Percentiles rank a stretch among this genome's conserved stretches.
phyloP scores from a whole-genome alignment of 2,329 filamentous ascomycete species.

The Hymenoscyphus salicellus region DNA sequence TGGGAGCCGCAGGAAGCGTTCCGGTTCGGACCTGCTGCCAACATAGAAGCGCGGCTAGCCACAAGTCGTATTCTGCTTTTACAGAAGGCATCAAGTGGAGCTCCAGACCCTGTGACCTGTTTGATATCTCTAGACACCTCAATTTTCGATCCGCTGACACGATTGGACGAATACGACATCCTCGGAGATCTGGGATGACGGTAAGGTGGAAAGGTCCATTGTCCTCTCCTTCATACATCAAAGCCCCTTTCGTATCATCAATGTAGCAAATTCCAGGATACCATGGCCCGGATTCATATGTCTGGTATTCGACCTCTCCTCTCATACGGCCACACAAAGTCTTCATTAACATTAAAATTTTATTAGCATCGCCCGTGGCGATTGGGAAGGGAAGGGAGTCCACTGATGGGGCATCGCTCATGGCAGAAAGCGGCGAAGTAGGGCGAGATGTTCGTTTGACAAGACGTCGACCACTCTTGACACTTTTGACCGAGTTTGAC shows the following conservation, averaged over 20 bases:
- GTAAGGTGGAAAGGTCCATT: conserved; percentile 62
- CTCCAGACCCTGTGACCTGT: conserved; percentile 54
- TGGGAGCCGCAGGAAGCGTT: conserved; percentile 22
- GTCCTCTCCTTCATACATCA: conserved; percentile 72
- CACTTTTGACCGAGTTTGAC: conserved; percentile 42
- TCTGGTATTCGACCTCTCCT: conserved; percentile 71
- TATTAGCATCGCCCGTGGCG: conserved; percentile 66
- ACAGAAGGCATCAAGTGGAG: conserved; percentile 63
- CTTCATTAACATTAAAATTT: conserved; percentile 73
- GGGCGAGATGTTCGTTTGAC: conserved; percentile 56
- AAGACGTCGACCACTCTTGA: conserved; percentile 43
- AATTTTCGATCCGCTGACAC: conserved; percentile 44
- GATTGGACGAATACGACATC: conserved; percentile 65
- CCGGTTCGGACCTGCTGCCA: conserved; percentile 72
- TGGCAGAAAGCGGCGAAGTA: conserved; percentile 47
- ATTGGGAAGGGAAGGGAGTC: conserved; percentile 60
- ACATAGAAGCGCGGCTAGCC: conserved; percentile 76
- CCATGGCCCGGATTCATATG: conserved; percentile 61
- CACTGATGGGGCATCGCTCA: conserved; percentile 53
- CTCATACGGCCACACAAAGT: conserved; percentile 75
- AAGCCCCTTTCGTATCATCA: conserved; percentile 68
- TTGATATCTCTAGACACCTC: conserved; percentile 54
- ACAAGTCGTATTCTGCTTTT: conserved; percentile 68
- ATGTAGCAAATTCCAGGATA: conserved; percentile 71
- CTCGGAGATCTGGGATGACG: conserved; percentile 70